phyloP scores from a whole-genome alignment of 2,329 filamentous ascomycete species.

The Trichophyton simii region DNA sequence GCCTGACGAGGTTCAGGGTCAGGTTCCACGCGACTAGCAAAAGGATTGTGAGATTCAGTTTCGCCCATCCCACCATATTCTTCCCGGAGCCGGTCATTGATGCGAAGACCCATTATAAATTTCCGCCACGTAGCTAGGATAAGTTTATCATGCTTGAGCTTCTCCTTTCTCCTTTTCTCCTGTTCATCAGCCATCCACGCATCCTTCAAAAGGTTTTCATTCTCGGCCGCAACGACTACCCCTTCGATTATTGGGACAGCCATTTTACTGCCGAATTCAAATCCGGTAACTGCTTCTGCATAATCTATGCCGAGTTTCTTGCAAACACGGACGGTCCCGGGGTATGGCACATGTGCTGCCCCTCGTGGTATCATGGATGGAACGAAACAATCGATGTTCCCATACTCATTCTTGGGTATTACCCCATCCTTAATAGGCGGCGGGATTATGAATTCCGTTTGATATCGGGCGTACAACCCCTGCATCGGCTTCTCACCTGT shows the following conservation, averaged over 20 bases:
- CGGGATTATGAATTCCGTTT: constrained; percentile 94
- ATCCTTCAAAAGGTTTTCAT: constrained; percentile 60
- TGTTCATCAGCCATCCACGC: constrained; percentile 67
- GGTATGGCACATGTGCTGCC: constrained; percentile 69
- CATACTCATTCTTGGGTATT: constrained; percentile 89
- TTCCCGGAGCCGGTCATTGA: constrained; percentile 60
- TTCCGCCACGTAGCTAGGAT: constrained; percentile 71
- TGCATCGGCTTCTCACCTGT: constrained; percentile 77
- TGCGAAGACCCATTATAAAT: constrained; percentile 72
- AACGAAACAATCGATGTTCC: constrained; percentile 92
- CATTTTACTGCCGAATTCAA: constrained; percentile 90
- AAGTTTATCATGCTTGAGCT: constrained; percentile 65
- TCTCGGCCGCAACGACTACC: constrained; percentile 73
- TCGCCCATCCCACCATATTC: constrained; percentile 55
- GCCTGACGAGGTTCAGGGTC: constrained; percentile 3
- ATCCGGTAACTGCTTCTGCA: constrained; percentile 88
- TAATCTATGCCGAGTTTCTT: constrained; percentile 75
- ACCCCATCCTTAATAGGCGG: constrained; percentile 69
- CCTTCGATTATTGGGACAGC: constrained; percentile 86
- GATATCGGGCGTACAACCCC: constrained; percentile 67
- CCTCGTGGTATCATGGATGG: constrained; percentile 83
- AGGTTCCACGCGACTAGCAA: constrained; percentile 15
- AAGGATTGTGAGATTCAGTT: constrained; percentile 26
- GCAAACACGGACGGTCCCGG: constrained; percentile 66
- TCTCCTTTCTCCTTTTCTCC: constrained; percentile 64